Base-by-base conservation (phyloP, 2,329 filamentous ascomycete species). In the Nemania sp. region DNA sequence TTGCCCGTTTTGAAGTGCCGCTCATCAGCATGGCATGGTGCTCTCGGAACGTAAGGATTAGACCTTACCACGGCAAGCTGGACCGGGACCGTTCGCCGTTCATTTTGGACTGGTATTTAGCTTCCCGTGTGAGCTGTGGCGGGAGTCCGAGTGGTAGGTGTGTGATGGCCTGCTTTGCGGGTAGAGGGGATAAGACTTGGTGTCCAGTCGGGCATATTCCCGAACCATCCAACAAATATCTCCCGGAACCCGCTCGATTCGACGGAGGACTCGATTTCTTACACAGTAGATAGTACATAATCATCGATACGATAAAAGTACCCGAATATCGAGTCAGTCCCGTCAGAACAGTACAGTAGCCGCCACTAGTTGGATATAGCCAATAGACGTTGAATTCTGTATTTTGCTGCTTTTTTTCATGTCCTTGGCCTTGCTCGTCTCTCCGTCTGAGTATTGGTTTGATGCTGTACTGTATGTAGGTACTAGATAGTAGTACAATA, bases 401-500 rank as follows among this genome's bases (percentile, higher is more conserved):
- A n/a, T n/a, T 49, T 61, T 51, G 56, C 63, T 55, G 63, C 52
- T 62, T 66, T 58, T 62, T 26, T 24, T 43, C 53, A 15, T 13
- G 24, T 35, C 51, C 51, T 51, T 35, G 13, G 18, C 35, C 35
- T 32, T 8, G 27, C 15, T 5, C 15, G 41, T 15, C 41, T 45
- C 13, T 62, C 58, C 22, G 27, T 38, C 32, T 32, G 20, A 43
- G 35, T 41, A 55, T 38, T 51, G 26, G 35, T 53, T 15, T 5
- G 8, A 6, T n/a, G 57, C 13, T 20, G 32, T n/a, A n/a, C n/a
- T n/a, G n/a, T n/a, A n/a, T n/a, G n/a, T 43, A 49, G 55, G 20
- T n/a, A 24, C 53, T 13, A 10, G 11, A 53, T 15, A 32, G 27
- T 29, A 53, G 26, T n/a, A 53, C 26, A 32, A n/a, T 29, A 53